These are phyloP conservation scores for Mucor lusitanicus DNA, from an alignment of 371 early-diverging fungal species.

Conservation along the genomic window DNA sequence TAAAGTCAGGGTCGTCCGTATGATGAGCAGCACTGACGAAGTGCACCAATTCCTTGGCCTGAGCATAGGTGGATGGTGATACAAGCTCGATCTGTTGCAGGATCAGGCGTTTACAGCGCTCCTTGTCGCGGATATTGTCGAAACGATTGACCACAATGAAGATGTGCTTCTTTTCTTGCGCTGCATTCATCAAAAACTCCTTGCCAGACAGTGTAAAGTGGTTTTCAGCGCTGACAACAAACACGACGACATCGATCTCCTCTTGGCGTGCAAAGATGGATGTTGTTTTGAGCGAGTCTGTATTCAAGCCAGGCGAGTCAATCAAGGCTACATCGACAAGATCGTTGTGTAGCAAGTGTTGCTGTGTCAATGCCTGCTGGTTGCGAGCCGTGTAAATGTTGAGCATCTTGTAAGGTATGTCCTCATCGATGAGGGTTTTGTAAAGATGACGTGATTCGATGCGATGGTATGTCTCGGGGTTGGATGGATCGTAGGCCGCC, in stretches of 20 bases:
- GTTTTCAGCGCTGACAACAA: conserved; percentile 98
- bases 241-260: conserved; percentile 98
- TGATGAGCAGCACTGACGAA: conserved; percentile 85
- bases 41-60: conserved; percentile 93
- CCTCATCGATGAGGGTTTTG: conserved; percentile 61
- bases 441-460: conserved; percentile 66
- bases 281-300: conserved; percentile 95
- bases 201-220: conserved; percentile 97
- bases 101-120: conserved; percentile 89
- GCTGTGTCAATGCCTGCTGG: conserved; percentile 54
- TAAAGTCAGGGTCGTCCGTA: conserved; percentile 65
- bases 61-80: conserved; percentile 89
- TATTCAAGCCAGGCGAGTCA: conserved; percentile 98
- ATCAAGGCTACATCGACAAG: conserved; percentile 93
- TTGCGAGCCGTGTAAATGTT: conserved; percentile 77
- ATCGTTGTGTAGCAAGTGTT: conserved; percentile 84
- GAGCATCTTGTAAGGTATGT: conserved; percentile 75
- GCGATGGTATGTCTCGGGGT: conserved; percentile 62
- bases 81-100: conserved; percentile 92
- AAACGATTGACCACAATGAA: conserved; percentile 98
- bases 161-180: conserved; percentile 97
- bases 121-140: conserved; percentile 92
- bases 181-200: conserved; percentile 93
- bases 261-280: conserved; percentile 95
- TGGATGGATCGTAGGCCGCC: not conserved